A percentile compares a stretch with the other conserved stretches of the same genome.
phyloP scores from a whole-genome alignment of 2,329 filamentous ascomycete species.

The Zarea fungicola region DNA sequence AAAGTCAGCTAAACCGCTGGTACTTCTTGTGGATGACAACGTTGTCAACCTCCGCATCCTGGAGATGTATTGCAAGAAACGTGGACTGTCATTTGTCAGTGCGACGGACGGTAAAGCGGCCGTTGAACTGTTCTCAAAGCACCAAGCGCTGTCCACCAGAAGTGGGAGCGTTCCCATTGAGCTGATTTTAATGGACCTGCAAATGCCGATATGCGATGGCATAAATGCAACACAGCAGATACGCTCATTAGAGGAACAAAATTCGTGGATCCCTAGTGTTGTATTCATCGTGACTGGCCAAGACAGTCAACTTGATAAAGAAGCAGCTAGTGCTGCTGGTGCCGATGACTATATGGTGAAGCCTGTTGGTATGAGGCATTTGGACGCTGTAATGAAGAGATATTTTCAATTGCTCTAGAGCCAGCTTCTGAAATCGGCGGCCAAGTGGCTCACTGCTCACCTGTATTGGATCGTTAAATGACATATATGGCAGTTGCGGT shows the following conservation, averaged over 20 bases:
- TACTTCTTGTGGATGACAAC: constrained; percentile 44
- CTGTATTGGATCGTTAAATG: no score
- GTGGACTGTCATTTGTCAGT: constrained; percentile 35
- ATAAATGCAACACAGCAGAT: constrained; percentile 24
- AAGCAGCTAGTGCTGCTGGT: neutral
- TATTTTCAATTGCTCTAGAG: neutral
- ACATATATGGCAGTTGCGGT: no score
- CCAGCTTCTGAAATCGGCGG: neutral
- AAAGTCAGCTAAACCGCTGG: constrained; percentile 16
- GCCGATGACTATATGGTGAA: constrained; percentile 5
- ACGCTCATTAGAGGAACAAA: constrained; percentile 18
- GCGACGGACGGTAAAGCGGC: constrained; percentile 41
- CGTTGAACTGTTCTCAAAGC: constrained; percentile 26
- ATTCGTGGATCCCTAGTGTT: constrained; percentile 14
- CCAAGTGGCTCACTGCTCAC: no score
- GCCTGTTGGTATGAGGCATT: neutral
- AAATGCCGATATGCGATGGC: constrained; percentile 26
- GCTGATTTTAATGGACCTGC: constrained; percentile 25
- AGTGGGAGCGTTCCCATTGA: constrained; percentile 15
- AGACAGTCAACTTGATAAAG: constrained; percentile 16
- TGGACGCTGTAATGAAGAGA: neutral
- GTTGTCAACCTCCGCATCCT: constrained; percentile 43
- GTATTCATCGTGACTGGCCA: constrained; percentile 25
- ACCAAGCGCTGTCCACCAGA: constrained; percentile 14
- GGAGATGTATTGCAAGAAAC: constrained; percentile 40